Conservation (phyloP, 805 yeast species). For the Yarrowia sp. region DNA sequence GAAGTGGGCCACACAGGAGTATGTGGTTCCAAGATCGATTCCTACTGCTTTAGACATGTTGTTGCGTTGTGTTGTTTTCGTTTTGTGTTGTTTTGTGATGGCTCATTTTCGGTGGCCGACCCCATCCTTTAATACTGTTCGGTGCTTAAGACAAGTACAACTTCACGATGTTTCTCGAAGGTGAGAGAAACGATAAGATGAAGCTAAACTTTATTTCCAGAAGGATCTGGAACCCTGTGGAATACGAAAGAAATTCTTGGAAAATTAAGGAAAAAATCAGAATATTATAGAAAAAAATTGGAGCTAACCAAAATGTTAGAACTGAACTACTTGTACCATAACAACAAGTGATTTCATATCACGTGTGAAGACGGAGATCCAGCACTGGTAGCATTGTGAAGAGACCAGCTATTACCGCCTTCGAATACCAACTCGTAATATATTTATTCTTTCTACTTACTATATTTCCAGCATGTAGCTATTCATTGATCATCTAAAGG, state of each 20-base stretch:
- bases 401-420: too few relatives aligned
- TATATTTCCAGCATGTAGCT: too few relatives aligned
- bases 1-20: conserved; percentile 9
- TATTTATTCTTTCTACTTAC: too few relatives aligned
- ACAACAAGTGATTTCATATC: too few relatives aligned
- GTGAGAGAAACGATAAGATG: neutral
- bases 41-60: conserved; percentile 10
- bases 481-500: too few relatives aligned
- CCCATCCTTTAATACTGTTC: neutral
- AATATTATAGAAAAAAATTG: too few relatives aligned
- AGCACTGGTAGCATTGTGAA: too few relatives aligned
- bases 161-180: neutral
- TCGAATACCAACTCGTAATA: too few relatives aligned
- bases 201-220: neutral
- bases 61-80: neutral
- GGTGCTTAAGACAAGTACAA: neutral
- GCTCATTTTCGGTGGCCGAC: neutral
- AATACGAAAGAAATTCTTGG: neutral
- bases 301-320: too few relatives aligned
- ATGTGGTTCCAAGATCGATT: conserved; percentile 8
- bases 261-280: neutral
- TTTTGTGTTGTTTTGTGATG: neutral
- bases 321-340: too few relatives aligned
- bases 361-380: too few relatives aligned
- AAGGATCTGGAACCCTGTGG: neutral